Evolutionary conservation across 2,329 filamentous ascomycete species (phyloP), one percentile per base, ranked within the genome.

Genomic region (Alternaria sp.): DNA sequence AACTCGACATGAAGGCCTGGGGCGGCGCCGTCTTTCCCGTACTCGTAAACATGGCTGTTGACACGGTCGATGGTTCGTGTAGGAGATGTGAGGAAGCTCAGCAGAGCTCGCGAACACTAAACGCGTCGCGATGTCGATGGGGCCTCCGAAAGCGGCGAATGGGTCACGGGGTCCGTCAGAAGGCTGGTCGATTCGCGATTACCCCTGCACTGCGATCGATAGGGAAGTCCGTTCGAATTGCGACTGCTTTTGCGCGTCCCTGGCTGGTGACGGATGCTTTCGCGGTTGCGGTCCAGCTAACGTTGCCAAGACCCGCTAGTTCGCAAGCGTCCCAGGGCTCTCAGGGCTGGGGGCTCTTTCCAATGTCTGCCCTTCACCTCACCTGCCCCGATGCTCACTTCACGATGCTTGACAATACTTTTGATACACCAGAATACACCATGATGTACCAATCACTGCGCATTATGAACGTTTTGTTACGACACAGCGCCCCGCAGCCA

Each of bases 1-100:
- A 97, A 77, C 91, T 93, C 60, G 93, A 95, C 72, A 96, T 89
- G 77, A 97, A 96, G 46, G 93, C 92, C 83, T 97, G 93, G 51
- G 93, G 93, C 69, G 87, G 86, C 74, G 86, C 77, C 57, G 74
- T 76, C 71, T 76, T 81, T 23, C 77, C 76, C 51, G 71, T 78
- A 30, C 71, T 72, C 79, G 81, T 78, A 63, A 79, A 81, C 79
- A 81, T 81, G 74, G 67, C 68, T 63, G 70, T 61, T 65, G 63
- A 47, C 56, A 62, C 66, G 69, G 72, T 71, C 68, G 66, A 69
- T 62, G 60, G 49, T 63, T 63, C 58, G 47, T 67, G 50, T 67
- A 66, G 56, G 65, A 69, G 70, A 63, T 67, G 59, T 66, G 65
- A 66, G 61, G 72, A 66, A 74, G 73, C 74, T 77, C 69, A 63